Evolutionary conservation across 1,139 yeast genomes (phyloP).

Genomic region (Yamadazyma aaseri): DNA sequence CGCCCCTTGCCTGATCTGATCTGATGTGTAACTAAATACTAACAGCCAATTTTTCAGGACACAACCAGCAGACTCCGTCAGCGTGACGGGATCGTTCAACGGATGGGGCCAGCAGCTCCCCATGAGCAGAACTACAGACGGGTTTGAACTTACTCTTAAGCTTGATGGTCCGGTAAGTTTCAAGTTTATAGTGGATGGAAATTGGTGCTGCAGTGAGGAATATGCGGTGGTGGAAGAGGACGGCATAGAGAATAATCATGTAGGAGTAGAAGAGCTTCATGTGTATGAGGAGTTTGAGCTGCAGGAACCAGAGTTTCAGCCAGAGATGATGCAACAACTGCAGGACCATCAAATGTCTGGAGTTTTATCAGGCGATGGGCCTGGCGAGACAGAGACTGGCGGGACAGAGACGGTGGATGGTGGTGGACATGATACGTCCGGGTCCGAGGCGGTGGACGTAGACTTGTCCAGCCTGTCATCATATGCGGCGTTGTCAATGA

Average conservation of each 20-base stretch:
- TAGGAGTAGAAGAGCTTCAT: slow-evolving; percentile 28
- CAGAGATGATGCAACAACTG: too few relatives aligned
- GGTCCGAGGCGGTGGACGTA: slow-evolving; percentile 16
- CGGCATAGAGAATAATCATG: slow-evolving; percentile 40
- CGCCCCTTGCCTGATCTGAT: too few relatives aligned
- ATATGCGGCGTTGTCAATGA: slow-evolving; percentile 40
- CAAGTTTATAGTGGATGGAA: slow-evolving; percentile 35
- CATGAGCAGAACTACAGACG: slow-evolving; percentile 15
- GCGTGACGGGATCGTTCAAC: slow-evolving; percentile 45
- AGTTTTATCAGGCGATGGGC: neutral
- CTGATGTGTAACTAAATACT: slow-evolving; percentile 1
- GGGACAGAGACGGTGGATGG: neutral
- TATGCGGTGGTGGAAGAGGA: slow-evolving; percentile 31
- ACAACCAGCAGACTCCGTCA: slow-evolving; percentile 18
- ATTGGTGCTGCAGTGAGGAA: slow-evolving; percentile 31
- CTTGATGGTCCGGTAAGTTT: slow-evolving; percentile 28
- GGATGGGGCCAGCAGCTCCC: slow-evolving; percentile 29
- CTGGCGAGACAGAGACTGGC: neutral
- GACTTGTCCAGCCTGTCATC: slow-evolving; percentile 38
- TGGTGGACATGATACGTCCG: neutral
- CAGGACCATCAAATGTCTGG: slow-evolving; percentile 1
- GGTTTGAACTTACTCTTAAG: slow-evolving; percentile 18
- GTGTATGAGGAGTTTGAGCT: slow-evolving; percentile 16
- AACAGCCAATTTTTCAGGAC: too few relatives aligned
- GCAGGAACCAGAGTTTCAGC: neutral